Evolutionary conservation across 139 green algal species (phyloP), one percentile per base, ranked within the genome.

Genomic region (Asterochloris sp.): DNA sequence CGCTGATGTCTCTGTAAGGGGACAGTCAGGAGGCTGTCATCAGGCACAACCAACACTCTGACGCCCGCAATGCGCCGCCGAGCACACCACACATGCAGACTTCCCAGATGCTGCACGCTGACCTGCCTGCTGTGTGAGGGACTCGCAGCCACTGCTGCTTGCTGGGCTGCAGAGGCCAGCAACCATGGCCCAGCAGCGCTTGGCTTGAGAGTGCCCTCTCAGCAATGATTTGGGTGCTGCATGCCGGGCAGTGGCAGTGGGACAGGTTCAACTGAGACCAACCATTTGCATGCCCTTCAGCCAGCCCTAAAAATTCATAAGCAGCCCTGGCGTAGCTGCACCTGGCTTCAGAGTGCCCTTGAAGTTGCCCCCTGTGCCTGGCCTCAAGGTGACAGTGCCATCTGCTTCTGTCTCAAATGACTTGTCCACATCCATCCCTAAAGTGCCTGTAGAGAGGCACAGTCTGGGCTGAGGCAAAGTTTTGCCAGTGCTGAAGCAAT

Each of bases 341-440:
- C 81, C 81, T 29, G 81, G 81, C 11, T 61, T 26, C 13, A 84
- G 63, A 14, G 73, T 69, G 27, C 74, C 81, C 29, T 73, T 66
- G 26, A 83, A 86, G 61, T 62, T 76, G 26, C 93, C 93, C 0
- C 93, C 92, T 23, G 92, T 95, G n/a, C 92, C 93, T 38, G 78
- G 62, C 78, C 86, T 88, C 73, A 96, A 75, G 0, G 79, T 69
- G 11, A 87, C n/a, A 12, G 88, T 78, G 26, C 85, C 84, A 19
- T 86, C 62, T 19, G 66, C 62, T n/a, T 69, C 80, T 27, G 78
- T 29, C 29, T 87, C 85, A 27, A 86, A 95, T 23, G 62, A 85
- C 47, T 69, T 73, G 13, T 78, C 69, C 0, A 88, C 76, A 73
- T 95, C 89, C 95, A 98, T 97, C 60, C 94, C 95, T 38, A 98